A percentile compares a stretch with the other conserved stretches of the same genome.
Evolutionary conservation across 345 rosid genomes (phyloP).

Genomic region (Sonneratia alba): DNA sequence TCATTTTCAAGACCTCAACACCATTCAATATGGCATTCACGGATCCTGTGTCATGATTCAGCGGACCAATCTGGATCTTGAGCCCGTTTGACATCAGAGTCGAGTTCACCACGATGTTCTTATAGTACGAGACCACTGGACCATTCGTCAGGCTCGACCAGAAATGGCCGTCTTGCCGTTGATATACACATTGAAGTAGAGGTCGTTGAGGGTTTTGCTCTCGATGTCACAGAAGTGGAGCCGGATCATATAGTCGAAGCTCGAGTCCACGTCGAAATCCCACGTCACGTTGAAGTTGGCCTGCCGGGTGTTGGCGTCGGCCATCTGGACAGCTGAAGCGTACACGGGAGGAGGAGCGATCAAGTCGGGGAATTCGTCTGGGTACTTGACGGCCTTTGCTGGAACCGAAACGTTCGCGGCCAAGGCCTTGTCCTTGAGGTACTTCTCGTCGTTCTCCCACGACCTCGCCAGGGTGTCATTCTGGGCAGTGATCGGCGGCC

Average conservation of each 20-base stretch:
- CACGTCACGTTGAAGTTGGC: slow-evolving; percentile 9
- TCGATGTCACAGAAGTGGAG: slow-evolving; percentile 12
- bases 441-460: slow-evolving; percentile 5
- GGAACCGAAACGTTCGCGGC: slow-evolving; percentile 5
- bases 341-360: slow-evolving; percentile 2
- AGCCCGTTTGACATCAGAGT: slow-evolving; percentile 7
- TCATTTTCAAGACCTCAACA: slow-evolving; percentile 12
- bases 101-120: slow-evolving; percentile 8
- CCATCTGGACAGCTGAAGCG: slow-evolving; percentile 12
- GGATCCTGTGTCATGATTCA: background rate
- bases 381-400: background rate
- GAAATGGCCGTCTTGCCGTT: slow-evolving; percentile 10
- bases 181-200: slow-evolving; percentile 11
- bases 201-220: slow-evolving; percentile 3
- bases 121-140: slow-evolving; percentile 2
- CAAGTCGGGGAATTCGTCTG: background rate
- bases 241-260: slow-evolving; percentile 2
- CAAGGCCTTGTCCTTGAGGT: slow-evolving; percentile 5
- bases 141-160: slow-evolving; percentile 5
- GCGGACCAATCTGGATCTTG: slow-evolving; percentile 2
- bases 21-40: slow-evolving; percentile 11
- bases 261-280: slow-evolving; percentile 1
- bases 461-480: slow-evolving; percentile 8
- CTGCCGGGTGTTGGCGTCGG: background rate
- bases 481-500: slow-evolving; percentile 5